Base-by-base conservation (phyloP, 2,329 filamentous ascomycete species). In the Ophiostoma sp. region DNA sequence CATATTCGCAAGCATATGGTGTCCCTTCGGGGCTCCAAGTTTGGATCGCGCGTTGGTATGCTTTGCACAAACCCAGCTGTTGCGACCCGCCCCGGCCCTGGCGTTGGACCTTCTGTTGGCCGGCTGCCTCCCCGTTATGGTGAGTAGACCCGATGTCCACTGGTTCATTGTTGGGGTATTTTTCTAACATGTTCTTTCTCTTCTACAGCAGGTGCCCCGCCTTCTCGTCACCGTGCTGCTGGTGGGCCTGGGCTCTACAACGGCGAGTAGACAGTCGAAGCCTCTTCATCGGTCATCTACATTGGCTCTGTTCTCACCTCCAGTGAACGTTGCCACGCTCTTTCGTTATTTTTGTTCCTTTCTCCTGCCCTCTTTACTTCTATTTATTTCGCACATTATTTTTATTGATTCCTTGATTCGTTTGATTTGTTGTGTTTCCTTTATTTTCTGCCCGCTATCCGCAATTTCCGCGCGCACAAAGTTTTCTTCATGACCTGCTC, bases 1-100 rank as follows among this genome's bases (percentile, higher is more conserved):
- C 96, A 99, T 80, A 97, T 99, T 78, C 92, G 94, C 78, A 98
- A 98, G 88, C 96, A 99, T 83, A 99, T 99, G 96, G 96, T 99
- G 9, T 99, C 96, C 73, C 92, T 99, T 68, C 93, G 96, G 75
- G 96, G 96, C 73, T 98, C 96, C 80, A 99, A 99, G 83, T 99
- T 98, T 81, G 96, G 96, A 75, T 99, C 96, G 74, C 93, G 96
- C 73, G 96, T 99, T 75, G 96, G 96, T 42, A 98, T 99, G 95
- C 92, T 99, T 72, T 99, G 97, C 85, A 97, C 94, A 84, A 98
- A 98, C 82, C 95, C 95, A 50, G 94, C 93, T 66, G 90, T 94
- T 77, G 89, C 93, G 70, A 98, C 94, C 78, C 93, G 95, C 72
- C 95, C 95, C 75, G 95, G 95, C 57, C 94, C 95, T 76, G 93